phyloP scores from a whole-genome alignment of 2,329 filamentous ascomycete genomes.

The Mycocentrospora acerina region DNA sequence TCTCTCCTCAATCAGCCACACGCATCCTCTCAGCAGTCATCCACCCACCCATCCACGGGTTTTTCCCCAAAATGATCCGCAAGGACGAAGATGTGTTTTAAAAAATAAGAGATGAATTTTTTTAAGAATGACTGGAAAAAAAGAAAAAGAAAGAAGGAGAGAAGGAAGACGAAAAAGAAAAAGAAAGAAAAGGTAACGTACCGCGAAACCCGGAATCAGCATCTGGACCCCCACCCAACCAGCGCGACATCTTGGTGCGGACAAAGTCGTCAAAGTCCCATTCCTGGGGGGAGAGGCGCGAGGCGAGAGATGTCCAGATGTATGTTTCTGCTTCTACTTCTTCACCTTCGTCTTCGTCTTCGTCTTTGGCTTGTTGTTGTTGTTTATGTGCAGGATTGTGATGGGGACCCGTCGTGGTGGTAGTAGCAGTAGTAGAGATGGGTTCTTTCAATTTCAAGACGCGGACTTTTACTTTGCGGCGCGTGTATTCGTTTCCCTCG shows the following conservation, averaged over 20 bases:
- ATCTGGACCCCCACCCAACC: conserved; percentile 50
- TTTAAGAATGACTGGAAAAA: no score
- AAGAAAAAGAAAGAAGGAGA: no score
- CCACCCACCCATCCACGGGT: no score
- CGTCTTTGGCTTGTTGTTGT: no score
- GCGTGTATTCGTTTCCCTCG: conserved; percentile 74
- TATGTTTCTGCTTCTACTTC: conserved; percentile 50
- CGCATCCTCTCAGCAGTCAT: not conserved
- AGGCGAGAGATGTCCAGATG: conserved; percentile 52
- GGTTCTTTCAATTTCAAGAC: conserved; percentile 35
- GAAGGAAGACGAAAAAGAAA: no score
- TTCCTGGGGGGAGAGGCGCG: conserved; percentile 67
- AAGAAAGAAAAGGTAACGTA: conserved; percentile 39
- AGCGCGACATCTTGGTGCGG: conserved; percentile 67
- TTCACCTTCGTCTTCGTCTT: conserved; percentile 34
- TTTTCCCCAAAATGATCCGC: no score
- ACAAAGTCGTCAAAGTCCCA: conserved; percentile 90
- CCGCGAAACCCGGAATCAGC: conserved; percentile 50
- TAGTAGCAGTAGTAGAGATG: no score
- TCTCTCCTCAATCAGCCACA: conserved; percentile 3
- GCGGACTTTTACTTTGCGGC: conserved; percentile 51
- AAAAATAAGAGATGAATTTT: no score
- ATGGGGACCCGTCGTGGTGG: no score
- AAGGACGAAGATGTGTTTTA: no score
- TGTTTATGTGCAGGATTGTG: no score